Evolutionary conservation across 2,329 filamentous ascomycete species (phyloP), one percentile per base, ranked within the genome.

Genomic region (Colletotrichum plurivorum): DNA sequence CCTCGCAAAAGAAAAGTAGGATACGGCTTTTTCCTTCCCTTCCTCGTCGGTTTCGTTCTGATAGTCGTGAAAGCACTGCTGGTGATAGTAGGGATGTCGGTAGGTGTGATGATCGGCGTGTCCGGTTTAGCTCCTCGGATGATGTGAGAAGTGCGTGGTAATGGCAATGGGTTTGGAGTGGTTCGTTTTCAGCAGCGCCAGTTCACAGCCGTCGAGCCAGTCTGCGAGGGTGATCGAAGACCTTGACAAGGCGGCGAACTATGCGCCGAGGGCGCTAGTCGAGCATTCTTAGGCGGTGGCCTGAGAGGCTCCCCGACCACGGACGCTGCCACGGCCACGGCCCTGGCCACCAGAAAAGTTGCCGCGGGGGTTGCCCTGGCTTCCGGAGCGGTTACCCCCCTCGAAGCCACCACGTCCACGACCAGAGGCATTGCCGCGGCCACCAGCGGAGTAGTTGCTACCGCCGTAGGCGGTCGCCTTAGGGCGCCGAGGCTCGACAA

Each of bases 401-500:
- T 93, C 90, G 71, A 86, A 89, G 46, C 88, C 88, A 73, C 91
- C 91, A 76, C 92, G 92, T 70, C 91, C 90, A 75, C 92, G 89
- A 73, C 86, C 84, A 57, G 80, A 75, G n/a, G 60, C 43, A 27
- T 67, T 60, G 54, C 57, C 61, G n/a, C 64, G 64, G 25, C 71
- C 58, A 16, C 52, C 58, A 71, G 88, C 80, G 74, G 85, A 85
- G 78, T 89, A 90, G 81, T 90, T 92, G 77, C 89, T 89, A 67
- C 92, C 90, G 62, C 91, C 92, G 73, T 91, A 93, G 63, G 90
- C 89, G 71, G 85, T 88, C 53, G 90, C 84, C 81, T 94, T 94
- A 75, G 92, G 89, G 73, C 94, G 94, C 72, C 96, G 94, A 79
- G 95, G 93, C 83, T 98, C 96, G 65, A 99, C 93, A 71, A 89